phyloP scores from a whole-genome alignment of 1,284 basidiomycete species.

The Melampsora larici-populina region DNA sequence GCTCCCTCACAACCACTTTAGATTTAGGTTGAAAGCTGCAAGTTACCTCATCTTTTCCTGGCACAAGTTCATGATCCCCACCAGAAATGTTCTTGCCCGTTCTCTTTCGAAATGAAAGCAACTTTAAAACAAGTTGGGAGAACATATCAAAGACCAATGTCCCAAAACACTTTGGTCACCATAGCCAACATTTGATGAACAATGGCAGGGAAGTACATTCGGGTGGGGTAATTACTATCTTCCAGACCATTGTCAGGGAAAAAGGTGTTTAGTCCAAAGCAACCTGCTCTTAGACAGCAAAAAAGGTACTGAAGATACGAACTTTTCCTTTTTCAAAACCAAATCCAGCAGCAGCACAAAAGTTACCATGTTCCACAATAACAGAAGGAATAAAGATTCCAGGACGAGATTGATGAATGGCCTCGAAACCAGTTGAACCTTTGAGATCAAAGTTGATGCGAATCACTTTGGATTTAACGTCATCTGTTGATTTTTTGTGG shows the following conservation, averaged over 20 bases:
- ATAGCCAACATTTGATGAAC: slow-evolving; percentile 72
- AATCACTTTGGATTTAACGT: slow-evolving; percentile 72
- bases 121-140: slow-evolving; percentile 83
- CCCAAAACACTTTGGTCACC: slow-evolving; percentile 72
- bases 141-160: slow-evolving; percentile 72
- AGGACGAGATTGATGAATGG: slow-evolving; percentile 78
- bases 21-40: slow-evolving; percentile 66
- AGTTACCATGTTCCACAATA: slow-evolving; percentile 77
- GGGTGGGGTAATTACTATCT: slow-evolving; percentile 66
- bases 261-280: slow-evolving; percentile 67
- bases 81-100: slow-evolving; percentile 67
- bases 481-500: slow-evolving; percentile 67
- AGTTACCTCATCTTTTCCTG: slow-evolving; percentile 75
- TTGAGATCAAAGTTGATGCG: slow-evolving; percentile 82
- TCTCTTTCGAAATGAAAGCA: slow-evolving; percentile 74
- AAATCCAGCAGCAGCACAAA: slow-evolving; percentile 78
- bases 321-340: slow-evolving; percentile 58
- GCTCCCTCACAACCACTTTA: background rate
- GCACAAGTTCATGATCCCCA: slow-evolving; percentile 69
- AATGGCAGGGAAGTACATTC: slow-evolving; percentile 80
- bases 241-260: slow-evolving; percentile 78
- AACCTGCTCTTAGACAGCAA: slow-evolving; percentile 68
- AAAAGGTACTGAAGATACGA: slow-evolving; percentile 72
- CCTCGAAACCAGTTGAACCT: slow-evolving; percentile 78
- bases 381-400: slow-evolving; percentile 78